Conservation (phyloP, 2,329 filamentous ascomycete species). For the Metarhizium robertsii region DNA sequence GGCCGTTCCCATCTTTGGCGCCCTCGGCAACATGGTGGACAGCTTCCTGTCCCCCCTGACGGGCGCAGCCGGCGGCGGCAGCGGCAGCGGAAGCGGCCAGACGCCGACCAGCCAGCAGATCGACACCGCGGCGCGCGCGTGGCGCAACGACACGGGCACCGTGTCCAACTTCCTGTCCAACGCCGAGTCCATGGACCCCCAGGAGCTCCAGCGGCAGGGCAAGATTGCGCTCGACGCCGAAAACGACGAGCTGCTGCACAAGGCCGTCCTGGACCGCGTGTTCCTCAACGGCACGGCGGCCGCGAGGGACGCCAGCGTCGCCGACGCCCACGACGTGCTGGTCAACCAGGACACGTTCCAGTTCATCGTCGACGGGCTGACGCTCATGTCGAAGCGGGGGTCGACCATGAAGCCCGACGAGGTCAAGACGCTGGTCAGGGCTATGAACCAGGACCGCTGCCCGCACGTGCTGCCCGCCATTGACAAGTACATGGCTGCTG, state of each 20-base stretch:
- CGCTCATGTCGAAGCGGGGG: constrained; percentile 1
- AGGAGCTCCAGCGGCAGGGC: constrained; percentile 3
- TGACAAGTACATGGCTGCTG: constrained; percentile 5
- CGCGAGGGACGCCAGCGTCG: constrained; percentile 1
- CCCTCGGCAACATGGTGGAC: neutral
- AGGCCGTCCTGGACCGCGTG: constrained; percentile 9
- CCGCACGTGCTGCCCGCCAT: constrained; percentile 4
- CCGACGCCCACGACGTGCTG: constrained; percentile 6
- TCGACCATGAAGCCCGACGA: constrained; percentile 3
- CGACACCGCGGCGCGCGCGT: constrained; percentile 2
- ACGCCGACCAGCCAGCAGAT: neutral
- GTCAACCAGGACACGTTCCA: constrained; percentile 6
- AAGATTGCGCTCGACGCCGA: constrained; percentile 6
- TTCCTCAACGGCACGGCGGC: neutral
- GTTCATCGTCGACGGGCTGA: constrained; percentile 8
- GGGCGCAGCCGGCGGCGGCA: too few relatives aligned
- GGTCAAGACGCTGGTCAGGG: neutral
- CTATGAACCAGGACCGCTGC: constrained; percentile 9
- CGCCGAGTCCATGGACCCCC: constrained; percentile 5
- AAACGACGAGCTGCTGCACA: constrained; percentile 10
- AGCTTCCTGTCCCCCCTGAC: neutral
- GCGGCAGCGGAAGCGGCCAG: neutral
- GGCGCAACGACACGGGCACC: constrained; percentile 8
- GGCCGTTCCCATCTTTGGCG: neutral
- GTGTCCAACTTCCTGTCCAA: constrained; percentile 10